Evolutionary conservation across 805 yeast genomes (phyloP).

Genomic region (Lipomyces orientalis): DNA sequence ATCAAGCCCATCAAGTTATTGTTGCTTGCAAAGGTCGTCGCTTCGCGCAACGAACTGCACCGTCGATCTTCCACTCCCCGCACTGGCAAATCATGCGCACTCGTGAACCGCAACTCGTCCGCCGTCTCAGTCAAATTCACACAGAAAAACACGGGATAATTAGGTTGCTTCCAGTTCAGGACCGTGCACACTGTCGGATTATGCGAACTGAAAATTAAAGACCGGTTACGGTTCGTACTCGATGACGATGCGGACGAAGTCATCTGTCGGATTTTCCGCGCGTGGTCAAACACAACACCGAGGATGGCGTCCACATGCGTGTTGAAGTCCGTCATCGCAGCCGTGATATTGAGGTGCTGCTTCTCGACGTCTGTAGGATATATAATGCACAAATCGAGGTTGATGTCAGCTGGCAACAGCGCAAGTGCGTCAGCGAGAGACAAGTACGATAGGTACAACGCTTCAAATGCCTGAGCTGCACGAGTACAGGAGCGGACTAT

Average conservation of each 20-base stretch:
- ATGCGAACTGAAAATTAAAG: slow-evolving; percentile 82
- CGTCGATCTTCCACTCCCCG: slow-evolving; percentile 42
- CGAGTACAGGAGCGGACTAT: slow-evolving; percentile 6
- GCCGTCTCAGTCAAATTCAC: slow-evolving; percentile 52
- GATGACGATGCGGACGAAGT: slow-evolving; percentile 39
- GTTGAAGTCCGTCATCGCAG: slow-evolving; percentile 59
- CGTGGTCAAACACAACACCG: slow-evolving; percentile 76
- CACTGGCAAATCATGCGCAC: slow-evolving; percentile 43
- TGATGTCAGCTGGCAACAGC: slow-evolving; percentile 61
- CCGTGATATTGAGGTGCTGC: slow-evolving; percentile 23
- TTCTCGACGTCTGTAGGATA: slow-evolving; percentile 69
- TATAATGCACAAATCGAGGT: slow-evolving; percentile 73
- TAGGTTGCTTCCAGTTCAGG: slow-evolving; percentile 97
- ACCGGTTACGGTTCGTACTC: slow-evolving; percentile 38
- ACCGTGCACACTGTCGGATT: slow-evolving; percentile 92
- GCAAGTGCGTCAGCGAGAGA: slow-evolving; percentile 66
- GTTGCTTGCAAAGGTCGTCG: slow-evolving; percentile 74
- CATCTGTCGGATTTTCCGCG: slow-evolving; percentile 50
- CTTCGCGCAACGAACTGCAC: slow-evolving; percentile 74
- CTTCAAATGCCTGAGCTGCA: slow-evolving; percentile 36
- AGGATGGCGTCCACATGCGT: slow-evolving; percentile 76
- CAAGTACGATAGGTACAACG: slow-evolving; percentile 52
- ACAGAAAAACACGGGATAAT: slow-evolving; percentile 89
- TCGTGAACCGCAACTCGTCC: slow-evolving; percentile 42
- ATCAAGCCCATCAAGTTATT: slow-evolving; percentile 88